Percentiles rank a stretch among this genome's conserved stretches.
phyloP scores from a whole-genome alignment of 2,329 filamentous ascomycete genomes.

The Epicoccum nigrum region DNA sequence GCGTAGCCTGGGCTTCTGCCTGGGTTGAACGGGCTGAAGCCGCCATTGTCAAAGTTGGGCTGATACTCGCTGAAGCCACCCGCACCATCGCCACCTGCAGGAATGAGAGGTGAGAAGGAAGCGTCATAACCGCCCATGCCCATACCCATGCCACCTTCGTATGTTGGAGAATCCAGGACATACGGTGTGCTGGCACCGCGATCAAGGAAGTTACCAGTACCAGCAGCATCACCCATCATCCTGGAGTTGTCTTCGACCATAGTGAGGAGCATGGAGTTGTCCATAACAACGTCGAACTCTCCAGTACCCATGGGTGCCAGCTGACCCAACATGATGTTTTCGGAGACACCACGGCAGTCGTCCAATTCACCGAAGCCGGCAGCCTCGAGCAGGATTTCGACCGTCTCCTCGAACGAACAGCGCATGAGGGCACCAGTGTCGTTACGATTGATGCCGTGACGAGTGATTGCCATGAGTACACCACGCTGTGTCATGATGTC shows the following conservation, averaged over 20 bases:
- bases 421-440: conserved; percentile 98
- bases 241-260: conserved; percentile 89
- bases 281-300: conserved; percentile 90
- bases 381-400: conserved; percentile 96
- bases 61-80: conserved; percentile 65
- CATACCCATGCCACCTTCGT: conserved; percentile 61
- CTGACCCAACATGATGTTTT: conserved; percentile 98
- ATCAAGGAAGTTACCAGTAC: conserved; percentile 72
- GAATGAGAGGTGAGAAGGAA: conserved; percentile 77
- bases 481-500: conserved; percentile 98
- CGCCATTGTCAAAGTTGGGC: conserved; percentile 52
- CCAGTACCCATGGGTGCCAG: conserved; percentile 96
- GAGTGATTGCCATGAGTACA: conserved; percentile 92
- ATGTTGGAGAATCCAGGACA: conserved; percentile 71
- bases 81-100: conserved; percentile 63
- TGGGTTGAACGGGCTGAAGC: conserved; percentile 69
- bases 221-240: conserved; percentile 68
- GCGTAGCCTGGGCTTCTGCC: conserved; percentile 70
- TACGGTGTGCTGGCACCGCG: conserved; percentile 94
- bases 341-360: conserved; percentile 96
- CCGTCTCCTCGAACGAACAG: conserved; percentile 99
- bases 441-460: conserved; percentile 97
- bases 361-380: conserved; percentile 94
- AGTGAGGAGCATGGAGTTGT: conserved; percentile 93
- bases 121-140: conserved; percentile 67